phyloP scores from a whole-genome alignment of 23 red algal genomes.

The Gracilariopsis chorda region DNA sequence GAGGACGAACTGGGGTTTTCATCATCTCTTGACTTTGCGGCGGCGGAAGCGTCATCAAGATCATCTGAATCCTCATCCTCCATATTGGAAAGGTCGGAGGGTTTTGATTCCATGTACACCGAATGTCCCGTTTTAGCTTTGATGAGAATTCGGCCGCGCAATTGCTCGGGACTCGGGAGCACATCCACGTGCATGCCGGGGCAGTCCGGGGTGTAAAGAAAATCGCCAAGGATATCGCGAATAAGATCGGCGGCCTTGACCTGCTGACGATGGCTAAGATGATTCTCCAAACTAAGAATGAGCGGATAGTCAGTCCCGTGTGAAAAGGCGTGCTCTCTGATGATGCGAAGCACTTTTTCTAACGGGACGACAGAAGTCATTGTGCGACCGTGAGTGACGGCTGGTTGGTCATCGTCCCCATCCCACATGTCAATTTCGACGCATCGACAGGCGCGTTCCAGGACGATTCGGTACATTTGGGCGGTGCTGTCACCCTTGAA shows the following conservation, averaged over 20 bases:
- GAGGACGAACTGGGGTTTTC: background rate
- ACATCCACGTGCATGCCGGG: background rate
- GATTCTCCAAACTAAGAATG: constrained; percentile 78
- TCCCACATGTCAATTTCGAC: constrained; percentile 86
- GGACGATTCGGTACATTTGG: constrained; percentile 56
- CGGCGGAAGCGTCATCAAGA: background rate
- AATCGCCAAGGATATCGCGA: constrained; percentile 23
- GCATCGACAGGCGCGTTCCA: constrained; percentile 62
- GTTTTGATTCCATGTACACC: background rate
- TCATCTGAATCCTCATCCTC: constrained; percentile 20
- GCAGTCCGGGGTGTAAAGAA: constrained; percentile 3
- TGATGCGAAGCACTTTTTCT: constrained; percentile 29
- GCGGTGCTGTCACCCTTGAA: constrained; percentile 32
- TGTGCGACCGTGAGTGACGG: constrained; percentile 74
- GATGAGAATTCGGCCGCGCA: constrained; percentile 50
- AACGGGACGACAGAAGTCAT: constrained; percentile 48
- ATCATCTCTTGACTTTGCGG: background rate
- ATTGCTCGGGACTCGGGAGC: constrained; percentile 48
- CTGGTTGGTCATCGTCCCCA: constrained; percentile 60
- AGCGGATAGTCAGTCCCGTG: constrained; percentile 48
- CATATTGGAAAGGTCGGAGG: background rate
- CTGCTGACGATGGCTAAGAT: constrained; percentile 40
- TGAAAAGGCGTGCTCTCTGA: constrained; percentile 43
- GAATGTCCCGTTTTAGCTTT: constrained; percentile 67
- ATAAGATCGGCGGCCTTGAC: constrained; percentile 39